Conservation (phyloP, 495 filamentous ascomycete genomes). For the Chaetomium tenue region DNA sequence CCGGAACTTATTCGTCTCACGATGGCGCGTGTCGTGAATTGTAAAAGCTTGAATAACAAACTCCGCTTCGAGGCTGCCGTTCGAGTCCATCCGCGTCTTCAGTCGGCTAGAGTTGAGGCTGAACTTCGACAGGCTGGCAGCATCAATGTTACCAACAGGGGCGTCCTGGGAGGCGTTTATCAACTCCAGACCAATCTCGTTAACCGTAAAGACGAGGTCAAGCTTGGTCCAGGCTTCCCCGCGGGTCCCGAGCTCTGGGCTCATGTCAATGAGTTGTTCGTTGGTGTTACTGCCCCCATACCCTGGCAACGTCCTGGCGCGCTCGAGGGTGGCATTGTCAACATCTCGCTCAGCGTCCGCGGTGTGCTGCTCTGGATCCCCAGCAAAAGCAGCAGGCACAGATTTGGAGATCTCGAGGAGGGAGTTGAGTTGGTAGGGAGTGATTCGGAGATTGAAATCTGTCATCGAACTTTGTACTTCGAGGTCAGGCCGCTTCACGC, state of each 20-base stretch:
- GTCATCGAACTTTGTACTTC: conserved; percentile 91
- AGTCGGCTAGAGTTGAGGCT: conserved; percentile 87
- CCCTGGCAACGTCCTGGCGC: conserved; percentile 49
- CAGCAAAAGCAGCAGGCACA: conserved; percentile 80
- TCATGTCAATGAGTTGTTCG: conserved; percentile 53
- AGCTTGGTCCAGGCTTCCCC: conserved; percentile 85
- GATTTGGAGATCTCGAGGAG: conserved; percentile 79
- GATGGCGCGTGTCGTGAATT: conserved; percentile 81
- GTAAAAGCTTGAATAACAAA: conserved; percentile 92
- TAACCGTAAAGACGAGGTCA: conserved; percentile 87
- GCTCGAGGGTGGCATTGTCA: conserved; percentile 45
- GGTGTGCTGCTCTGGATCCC: conserved; percentile 66
- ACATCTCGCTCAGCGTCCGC: conserved; percentile 55
- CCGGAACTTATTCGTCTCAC: conserved; percentile 89
- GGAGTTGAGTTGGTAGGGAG: conserved; percentile 87
- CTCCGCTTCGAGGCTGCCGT: conserved; percentile 89
- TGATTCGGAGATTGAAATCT: conserved; percentile 83
- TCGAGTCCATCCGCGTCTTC: conserved; percentile 91
- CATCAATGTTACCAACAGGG: conserved; percentile 73
- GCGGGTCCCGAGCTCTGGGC: conserved; percentile 62
- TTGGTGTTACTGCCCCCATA: conserved; percentile 41
- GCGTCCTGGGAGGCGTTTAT: conserved; percentile 70
- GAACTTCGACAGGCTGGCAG: conserved; percentile 86
- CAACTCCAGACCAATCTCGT: conserved; percentile 82
- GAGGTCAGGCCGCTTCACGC: conserved; percentile 78